A percentile compares a stretch with the other conserved stretches of the same genome.
phyloP scores from a whole-genome alignment of 257 asterid genomes.

The Nicotiana sylvestris region DNA sequence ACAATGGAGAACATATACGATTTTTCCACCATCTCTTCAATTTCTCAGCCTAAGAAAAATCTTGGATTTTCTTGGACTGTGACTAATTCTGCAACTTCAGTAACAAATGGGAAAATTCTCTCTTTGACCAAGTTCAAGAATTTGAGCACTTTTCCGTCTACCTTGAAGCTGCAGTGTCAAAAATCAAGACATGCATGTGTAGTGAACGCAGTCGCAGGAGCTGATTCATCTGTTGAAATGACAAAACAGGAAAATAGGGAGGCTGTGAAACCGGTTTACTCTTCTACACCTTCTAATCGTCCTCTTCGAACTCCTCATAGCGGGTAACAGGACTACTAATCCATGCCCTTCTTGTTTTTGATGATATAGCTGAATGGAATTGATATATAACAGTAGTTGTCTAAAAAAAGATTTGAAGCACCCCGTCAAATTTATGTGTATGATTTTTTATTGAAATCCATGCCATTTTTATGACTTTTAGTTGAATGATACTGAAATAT shows the following conservation, averaged over 20 bases:
- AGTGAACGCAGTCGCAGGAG: conserved; percentile 25
- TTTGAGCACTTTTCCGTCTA: neutral
- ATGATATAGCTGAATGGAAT: neutral
- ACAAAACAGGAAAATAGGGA: conserved; percentile 8
- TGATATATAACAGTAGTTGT: too few relatives aligned
- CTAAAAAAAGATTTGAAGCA: too few relatives aligned
- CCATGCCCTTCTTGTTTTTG: neutral
- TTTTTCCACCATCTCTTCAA: neutral
- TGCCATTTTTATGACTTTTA: too few relatives aligned
- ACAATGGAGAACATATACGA: neutral
- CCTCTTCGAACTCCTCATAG: conserved; percentile 92
- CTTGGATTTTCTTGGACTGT: neutral
- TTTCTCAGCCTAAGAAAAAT: neutral
- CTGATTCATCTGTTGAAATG: conserved; percentile 20
- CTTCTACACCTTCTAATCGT: conserved; percentile 68
- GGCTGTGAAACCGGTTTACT: conserved; percentile 47
- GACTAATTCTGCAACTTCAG: neutral
- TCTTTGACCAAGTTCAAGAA: neutral
- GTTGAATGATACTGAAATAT: too few relatives aligned
- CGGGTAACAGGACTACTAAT: conserved; percentile 47
- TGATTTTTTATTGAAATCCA: too few relatives aligned
- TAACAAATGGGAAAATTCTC: neutral
- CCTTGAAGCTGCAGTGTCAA: conserved; percentile 9
- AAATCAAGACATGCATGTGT: conserved; percentile 20
- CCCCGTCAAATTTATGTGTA: too few relatives aligned